Conservation (phyloP, 139 green algal genomes). For the Micromonas commoda region DNA sequence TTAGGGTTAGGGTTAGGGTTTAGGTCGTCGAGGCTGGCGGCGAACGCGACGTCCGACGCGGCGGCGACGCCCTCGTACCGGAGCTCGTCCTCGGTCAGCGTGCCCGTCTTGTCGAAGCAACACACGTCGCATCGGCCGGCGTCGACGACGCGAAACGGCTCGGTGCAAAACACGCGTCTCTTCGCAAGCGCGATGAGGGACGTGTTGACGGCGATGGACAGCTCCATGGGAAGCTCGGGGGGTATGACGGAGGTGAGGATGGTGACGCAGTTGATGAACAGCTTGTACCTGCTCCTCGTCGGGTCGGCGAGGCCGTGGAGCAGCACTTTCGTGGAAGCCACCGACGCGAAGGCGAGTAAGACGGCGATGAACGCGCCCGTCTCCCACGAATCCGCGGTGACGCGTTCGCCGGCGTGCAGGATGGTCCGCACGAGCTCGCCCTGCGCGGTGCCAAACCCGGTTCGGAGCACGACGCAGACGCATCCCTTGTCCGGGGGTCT, state of each 20-base stretch:
- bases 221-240: slow-evolving; percentile 96
- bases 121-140: slow-evolving; percentile 89
- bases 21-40: no score
- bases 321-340: slow-evolving; percentile 79
- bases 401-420: slow-evolving; percentile 84
- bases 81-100: slow-evolving; percentile 89
- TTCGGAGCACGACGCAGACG: slow-evolving; percentile 85
- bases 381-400: slow-evolving; percentile 91
- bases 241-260: slow-evolving; percentile 95
- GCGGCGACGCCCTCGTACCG: slow-evolving; percentile 59
- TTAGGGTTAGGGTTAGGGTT: neutral
- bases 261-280: slow-evolving; percentile 94
- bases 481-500: slow-evolving; percentile 79
- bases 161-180: slow-evolving; percentile 87
- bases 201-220: slow-evolving; percentile 86
- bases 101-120: slow-evolving; percentile 99
- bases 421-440: slow-evolving; percentile 96
- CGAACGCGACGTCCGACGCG: neutral
- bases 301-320: slow-evolving; percentile 63
- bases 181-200: slow-evolving; percentile 58
- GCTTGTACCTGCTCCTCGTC: slow-evolving; percentile 87
- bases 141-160: slow-evolving; percentile 94
- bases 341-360: slow-evolving; percentile 89
- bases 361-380: slow-evolving; percentile 95
- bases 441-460: slow-evolving; percentile 92